Percentiles rank a stretch among this genome's conserved stretches.
These are phyloP conservation scores for Camellia lanceoleosa DNA, from an alignment of 148 eudicot genomes.

Conservation along the genomic window DNA sequence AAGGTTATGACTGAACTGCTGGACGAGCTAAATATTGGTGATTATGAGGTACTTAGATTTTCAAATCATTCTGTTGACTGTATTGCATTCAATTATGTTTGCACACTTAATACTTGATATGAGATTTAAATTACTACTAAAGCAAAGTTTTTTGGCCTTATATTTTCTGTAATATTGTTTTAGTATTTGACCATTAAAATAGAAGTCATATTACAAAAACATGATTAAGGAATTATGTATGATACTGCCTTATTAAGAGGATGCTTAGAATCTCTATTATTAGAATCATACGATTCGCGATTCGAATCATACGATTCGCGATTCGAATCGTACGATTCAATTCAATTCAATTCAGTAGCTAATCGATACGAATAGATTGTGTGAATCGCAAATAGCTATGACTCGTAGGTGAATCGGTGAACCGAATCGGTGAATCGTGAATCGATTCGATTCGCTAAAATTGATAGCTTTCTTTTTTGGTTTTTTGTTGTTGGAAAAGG, in stretches of 20 bases:
- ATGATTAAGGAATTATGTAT: background rate
- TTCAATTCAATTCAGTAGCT: no score
- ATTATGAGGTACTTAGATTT: conserved; percentile 68
- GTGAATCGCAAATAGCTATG: no score
- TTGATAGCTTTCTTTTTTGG: no score
- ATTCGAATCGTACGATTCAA: no score
- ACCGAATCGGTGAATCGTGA: no score
- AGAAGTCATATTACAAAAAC: background rate
- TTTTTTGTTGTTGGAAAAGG: no score
- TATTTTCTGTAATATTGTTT: background rate
- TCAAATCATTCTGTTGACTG: background rate
- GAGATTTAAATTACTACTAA: background rate
- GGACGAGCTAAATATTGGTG: conserved; percentile 81
- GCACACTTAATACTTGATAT: background rate
- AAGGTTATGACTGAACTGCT: conserved; percentile 88
- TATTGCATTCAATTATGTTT: background rate
- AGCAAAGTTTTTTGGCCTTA: background rate
- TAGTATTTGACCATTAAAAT: background rate
- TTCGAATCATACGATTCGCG: no score
- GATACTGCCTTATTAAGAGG: background rate
- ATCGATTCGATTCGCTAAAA: no score
- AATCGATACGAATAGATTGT: no score
- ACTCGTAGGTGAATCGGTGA: no score
- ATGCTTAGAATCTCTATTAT: no score
- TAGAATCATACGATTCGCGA: no score